Conservation (phyloP, 371 early-diverging fungal species). For the Rhizopus delemar region DNA sequence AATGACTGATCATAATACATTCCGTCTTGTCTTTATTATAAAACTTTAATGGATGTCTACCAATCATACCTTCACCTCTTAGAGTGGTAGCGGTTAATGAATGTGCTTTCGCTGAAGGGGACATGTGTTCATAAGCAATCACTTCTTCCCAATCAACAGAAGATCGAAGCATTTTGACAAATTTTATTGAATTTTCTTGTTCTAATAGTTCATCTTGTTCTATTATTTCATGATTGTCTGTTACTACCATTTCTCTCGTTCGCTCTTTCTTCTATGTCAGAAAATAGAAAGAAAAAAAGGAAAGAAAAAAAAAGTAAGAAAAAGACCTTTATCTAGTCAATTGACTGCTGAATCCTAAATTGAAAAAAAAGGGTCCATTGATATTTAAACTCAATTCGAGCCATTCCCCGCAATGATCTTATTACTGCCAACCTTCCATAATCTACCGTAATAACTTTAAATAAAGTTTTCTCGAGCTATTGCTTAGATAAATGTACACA, state of each 20-base stretch:
- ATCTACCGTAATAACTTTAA: too few species aligned
- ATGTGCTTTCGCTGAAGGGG: slow-evolving; percentile 37
- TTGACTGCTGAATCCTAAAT: slow-evolving; percentile 6
- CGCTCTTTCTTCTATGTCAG: background rate
- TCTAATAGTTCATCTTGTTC: slow-evolving; percentile 18
- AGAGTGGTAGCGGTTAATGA: slow-evolving; percentile 60
- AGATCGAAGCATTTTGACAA: slow-evolving; percentile 29
- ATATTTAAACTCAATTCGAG: slow-evolving; percentile 31
- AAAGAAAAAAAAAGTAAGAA: background rate
- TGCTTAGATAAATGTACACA: too few species aligned
- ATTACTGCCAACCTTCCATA: background rate
- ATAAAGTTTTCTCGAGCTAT: too few species aligned
- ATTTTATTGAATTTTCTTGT: slow-evolving; percentile 28
- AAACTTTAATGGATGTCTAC: slow-evolving; percentile 44
- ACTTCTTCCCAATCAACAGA: slow-evolving; percentile 45
- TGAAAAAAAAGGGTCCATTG: background rate
- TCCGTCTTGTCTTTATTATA: slow-evolving; percentile 45
- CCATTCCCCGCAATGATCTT: slow-evolving; percentile 18
- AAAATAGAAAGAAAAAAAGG: slow-evolving; percentile 3
- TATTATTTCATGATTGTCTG: slow-evolving; percentile 2
- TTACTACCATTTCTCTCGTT: slow-evolving; percentile 10
- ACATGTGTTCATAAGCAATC: slow-evolving; percentile 41
- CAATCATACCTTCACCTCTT: slow-evolving; percentile 50
- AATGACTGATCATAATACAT: slow-evolving; percentile 41
- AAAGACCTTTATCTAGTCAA: background rate